Evolutionary conservation across 805 yeast species (phyloP).

Genomic region (Candida oleophila): DNA sequence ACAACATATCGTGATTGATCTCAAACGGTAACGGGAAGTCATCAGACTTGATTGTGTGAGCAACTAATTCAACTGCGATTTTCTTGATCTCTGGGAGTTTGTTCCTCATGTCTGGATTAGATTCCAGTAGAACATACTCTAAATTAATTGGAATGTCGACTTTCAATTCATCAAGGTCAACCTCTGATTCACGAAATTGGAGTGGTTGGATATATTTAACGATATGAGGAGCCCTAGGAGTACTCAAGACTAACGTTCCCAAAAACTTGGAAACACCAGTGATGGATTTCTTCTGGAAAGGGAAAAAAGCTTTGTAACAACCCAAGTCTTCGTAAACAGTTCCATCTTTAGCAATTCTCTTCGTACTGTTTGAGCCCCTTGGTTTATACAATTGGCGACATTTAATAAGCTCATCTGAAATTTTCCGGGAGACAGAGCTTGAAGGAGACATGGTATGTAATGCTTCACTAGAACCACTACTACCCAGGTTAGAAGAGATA

Average conservation of each 20-base stretch:
- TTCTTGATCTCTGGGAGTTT: constrained; percentile 18
- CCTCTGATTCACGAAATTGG: not conserved
- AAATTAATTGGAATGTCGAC: constrained; percentile 6
- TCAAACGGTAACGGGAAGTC: constrained; percentile 17
- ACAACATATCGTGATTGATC: constrained; percentile 17
- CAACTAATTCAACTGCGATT: constrained; percentile 21
- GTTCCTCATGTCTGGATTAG: not conserved
- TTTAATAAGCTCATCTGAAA: constrained; percentile 14
- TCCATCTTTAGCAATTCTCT: not conserved
- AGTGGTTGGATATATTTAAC: constrained; percentile 10
- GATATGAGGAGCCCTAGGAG: not conserved
- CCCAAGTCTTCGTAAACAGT: constrained; percentile 7
- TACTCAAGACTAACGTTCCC: constrained; percentile 8
- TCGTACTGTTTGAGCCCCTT: not conserved
- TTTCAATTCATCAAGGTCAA: constrained; percentile 4
- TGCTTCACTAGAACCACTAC: no score
- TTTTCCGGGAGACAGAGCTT: not conserved
- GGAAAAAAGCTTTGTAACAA: constrained; percentile 11
- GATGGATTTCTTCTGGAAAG: constrained; percentile 14
- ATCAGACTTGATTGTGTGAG: constrained; percentile 18
- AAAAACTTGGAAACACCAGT: constrained; percentile 11
- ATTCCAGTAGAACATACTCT: not conserved
- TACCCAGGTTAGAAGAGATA: no score
- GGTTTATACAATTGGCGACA: constrained; percentile 19
- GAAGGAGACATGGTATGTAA: not conserved